A percentile compares a stretch with the other conserved stretches of the same genome.
Evolutionary conservation across 192 early-diverging fungal species (phyloP).

Genomic region (Obelidium mucronatum): DNA sequence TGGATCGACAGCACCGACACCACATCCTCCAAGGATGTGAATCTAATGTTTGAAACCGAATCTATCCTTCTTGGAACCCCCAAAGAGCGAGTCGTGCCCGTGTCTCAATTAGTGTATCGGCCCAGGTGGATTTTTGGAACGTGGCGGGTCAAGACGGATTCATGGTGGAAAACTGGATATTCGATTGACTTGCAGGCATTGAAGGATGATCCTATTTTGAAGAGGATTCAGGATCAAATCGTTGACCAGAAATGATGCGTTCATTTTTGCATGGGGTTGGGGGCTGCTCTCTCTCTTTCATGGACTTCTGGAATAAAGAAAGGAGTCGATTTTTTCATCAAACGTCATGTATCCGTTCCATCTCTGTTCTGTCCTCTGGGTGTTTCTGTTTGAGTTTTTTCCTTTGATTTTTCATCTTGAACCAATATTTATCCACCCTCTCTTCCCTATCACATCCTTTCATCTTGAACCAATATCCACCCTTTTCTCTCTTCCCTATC

Average conservation of each 20-base stretch:
- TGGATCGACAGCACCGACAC: too few relatives aligned
- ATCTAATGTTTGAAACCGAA: slow-evolving; percentile 12
- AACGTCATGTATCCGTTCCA: neutral
- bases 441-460: too few relatives aligned
- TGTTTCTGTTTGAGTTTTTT: neutral
- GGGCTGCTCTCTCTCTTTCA: too few relatives aligned
- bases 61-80: neutral
- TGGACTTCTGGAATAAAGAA: neutral
- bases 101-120: neutral
- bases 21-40: neutral
- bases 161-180: slow-evolving; percentile 7
- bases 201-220: neutral
- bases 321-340: neutral
- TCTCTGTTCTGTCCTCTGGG: neutral
- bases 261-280: neutral
- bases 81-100: neutral
- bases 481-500: neutral
- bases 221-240: slow-evolving; percentile 6
- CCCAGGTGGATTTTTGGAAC: neutral
- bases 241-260: neutral
- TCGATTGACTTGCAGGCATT: neutral
- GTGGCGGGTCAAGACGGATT: neutral
- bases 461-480: neutral
- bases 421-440: neutral
- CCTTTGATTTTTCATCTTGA: neutral